Percentiles rank a stretch among this genome's conserved stretches.
Evolutionary conservation across 495 filamentous ascomycete species (phyloP).

Genomic region (Lasiosphaeria ovina): DNA sequence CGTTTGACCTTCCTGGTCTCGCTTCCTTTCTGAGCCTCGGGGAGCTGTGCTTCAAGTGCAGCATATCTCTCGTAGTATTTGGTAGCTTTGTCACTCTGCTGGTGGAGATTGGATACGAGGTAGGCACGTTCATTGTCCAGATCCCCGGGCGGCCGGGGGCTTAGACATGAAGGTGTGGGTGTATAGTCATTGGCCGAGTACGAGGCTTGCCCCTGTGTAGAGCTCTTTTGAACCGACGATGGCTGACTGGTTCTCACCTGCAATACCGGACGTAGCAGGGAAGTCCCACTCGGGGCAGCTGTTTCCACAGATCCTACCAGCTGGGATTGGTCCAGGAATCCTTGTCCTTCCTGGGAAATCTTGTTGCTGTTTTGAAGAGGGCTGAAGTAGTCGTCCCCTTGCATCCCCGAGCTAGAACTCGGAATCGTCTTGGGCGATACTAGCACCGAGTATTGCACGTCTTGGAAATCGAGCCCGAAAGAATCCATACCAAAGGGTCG

Average conservation of each 20-base stretch:
- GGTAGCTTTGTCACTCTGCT: constrained; percentile 31
- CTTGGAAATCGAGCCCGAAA: background rate
- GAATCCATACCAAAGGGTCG: constrained; percentile 2
- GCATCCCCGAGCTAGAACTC: background rate
- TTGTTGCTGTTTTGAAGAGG: background rate
- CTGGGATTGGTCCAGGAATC: background rate
- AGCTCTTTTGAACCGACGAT: background rate
- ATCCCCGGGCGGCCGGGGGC: constrained; percentile 35
- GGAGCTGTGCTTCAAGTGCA: constrained; percentile 25
- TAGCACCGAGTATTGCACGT: background rate
- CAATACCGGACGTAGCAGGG: background rate
- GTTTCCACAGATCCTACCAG: background rate
- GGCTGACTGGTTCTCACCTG: constrained; percentile 1
- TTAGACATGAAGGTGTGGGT: constrained; percentile 17
- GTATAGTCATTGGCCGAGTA: background rate
- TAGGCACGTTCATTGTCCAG: constrained; percentile 41
- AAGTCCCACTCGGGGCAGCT: background rate
- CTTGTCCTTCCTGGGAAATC: background rate
- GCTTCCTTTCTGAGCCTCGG: background rate
- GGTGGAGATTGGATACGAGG: constrained; percentile 38
- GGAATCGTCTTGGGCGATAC: constrained; percentile 11
- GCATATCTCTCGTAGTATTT: constrained; percentile 33
- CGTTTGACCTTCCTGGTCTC: constrained; percentile 17
- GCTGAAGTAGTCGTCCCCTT: constrained; percentile 2
- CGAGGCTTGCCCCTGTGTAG: background rate